A percentile compares a stretch with the other conserved stretches of the same genome.
Evolutionary conservation across 192 early-diverging fungal species (phyloP).

Genomic region (Umbelopsis vinacea): DNA sequence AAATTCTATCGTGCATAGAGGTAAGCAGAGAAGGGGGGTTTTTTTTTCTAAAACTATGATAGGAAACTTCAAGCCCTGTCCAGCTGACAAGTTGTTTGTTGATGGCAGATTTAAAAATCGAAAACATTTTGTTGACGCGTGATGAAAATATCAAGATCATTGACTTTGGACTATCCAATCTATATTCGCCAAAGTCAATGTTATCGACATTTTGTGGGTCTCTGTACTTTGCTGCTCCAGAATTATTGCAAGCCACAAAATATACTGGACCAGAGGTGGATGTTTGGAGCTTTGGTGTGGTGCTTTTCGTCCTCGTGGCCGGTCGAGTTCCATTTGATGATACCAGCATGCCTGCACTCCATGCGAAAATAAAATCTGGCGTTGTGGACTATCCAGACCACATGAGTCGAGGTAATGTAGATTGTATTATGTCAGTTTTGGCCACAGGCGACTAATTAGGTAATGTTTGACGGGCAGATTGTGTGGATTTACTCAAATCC

Average conservation of each 20-base stretch:
- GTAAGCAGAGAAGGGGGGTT: conserved; percentile 1
- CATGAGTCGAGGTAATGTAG: conserved; percentile 63
- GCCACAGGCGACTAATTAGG: neutral
- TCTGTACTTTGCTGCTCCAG: conserved; percentile 85
- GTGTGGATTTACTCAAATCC: conserved; percentile 66
- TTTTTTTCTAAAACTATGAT: neutral
- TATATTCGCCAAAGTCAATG: conserved; percentile 51
- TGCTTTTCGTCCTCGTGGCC: conserved; percentile 82
- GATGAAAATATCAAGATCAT: conserved; percentile 81
- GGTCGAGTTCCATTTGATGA: conserved; percentile 87
- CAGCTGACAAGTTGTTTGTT: conserved; percentile 36
- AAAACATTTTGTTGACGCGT: conserved; percentile 78
- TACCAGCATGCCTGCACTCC: conserved; percentile 79
- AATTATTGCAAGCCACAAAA: conserved; percentile 79
- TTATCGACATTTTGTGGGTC: conserved; percentile 65
- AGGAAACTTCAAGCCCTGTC: neutral
- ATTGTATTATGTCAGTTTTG: conserved; percentile 30
- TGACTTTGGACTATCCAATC: conserved; percentile 89
- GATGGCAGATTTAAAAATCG: conserved; percentile 71
- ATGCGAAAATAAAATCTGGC: conserved; percentile 83
- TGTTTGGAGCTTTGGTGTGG: conserved; percentile 86
- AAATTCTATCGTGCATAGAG: conserved; percentile 45
- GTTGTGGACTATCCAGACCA: conserved; percentile 76
- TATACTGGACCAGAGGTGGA: conserved; percentile 88
- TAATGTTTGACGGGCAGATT: conserved; percentile 27